Base-by-base conservation (phyloP, 495 filamentous ascomycete genomes). In the Trichodelitschia bisporula region DNA sequence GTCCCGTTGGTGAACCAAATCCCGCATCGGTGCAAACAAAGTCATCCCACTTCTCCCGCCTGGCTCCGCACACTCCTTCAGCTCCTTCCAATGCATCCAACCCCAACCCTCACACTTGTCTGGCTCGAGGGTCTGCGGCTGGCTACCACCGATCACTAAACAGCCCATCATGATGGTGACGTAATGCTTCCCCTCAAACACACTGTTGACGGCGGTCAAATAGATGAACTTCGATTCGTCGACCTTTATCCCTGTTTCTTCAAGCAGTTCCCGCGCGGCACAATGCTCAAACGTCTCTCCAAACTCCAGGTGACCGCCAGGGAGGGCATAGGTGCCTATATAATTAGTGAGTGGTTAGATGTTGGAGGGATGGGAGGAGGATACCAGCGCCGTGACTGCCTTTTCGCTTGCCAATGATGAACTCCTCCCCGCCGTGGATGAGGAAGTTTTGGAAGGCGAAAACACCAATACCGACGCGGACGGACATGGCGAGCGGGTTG, bases 231-330 rank as follows among this genome's bases (percentile, higher is more conserved):
- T 50, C 18, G 61, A 19, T 6, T 58, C 53, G 1, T 26, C 39
- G 6, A 74, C 55, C 0, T 45, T 31, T 2, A 77, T 49, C 3
- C 62, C 72, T 0, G 72, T 73, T 44, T 78, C 72, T 43, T 78
- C 72, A 5, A 64, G 46, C 1, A 64, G 50, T 42, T 77, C 72
- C n/a, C 72, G 60, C 29, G 45, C 56, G 0, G 70, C 69, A 40
- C 69, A 73, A 0, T 36, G 46, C 24, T 64, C 55, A 27, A 58
- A 56, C 1, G 50, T 48, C 40, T 78, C 72, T 26, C 64, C 64
- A 33, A 60, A 56, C 24, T 78, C 70, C 14, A 77, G 61, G 30
- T 78, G 72, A 3, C 72, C 72, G 26, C 72, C 72, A 3, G 72
- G 69, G 11, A 71, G 55, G 17, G 63, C 64, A 55, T 55, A 69